Base-by-base conservation (phyloP, 2,329 filamentous ascomycete genomes). In the Alternaria dauci region DNA sequence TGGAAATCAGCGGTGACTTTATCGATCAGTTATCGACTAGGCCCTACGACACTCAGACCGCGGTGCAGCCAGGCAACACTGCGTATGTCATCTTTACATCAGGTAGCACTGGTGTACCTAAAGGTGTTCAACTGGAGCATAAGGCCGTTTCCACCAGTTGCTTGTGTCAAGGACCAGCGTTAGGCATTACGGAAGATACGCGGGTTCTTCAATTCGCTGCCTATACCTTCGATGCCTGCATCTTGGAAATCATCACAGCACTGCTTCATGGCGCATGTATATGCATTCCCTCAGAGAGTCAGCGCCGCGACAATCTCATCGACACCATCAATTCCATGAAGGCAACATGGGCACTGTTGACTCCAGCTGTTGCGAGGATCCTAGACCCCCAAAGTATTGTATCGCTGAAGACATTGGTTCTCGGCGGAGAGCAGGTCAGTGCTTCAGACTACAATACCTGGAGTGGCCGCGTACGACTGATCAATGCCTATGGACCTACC, bases 41-140 rank as follows among this genome's bases (percentile, higher is more conserved):
- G 9, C 28, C 28, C 11, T 30, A 5, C 28, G 11, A 11, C 3
- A 30, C 28, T 30, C 3, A 0, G 28, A 30, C 28, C 1, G 28
- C 28, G 11, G 28, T 30, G 28, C 28, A 30, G 9, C 57, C 38
- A 34, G 5, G 20, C 3, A 43, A 34, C 16, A 7, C 28, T 28
- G 36, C 41, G 0, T 89, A 87, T 67, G 80, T 88, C 3, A 82
- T 90, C 6, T 86, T 89, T 61, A 84, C 83, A 0, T 81, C 80
- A n/a, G 68, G 71, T 11, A 70, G 78, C 18, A 71, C 65, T 14
- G 64, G 66, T 50, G 81, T 80, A 43, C 84, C 85, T 0, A 86
- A 86, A 54, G 87, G 86, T 2, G 84, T 88, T 14, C 85, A 88
- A 26, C 84, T 89, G 56, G 86, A 85, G 8, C 88, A 91, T 66